Evolutionary conservation across 164 flowering plant genomes (phyloP).

Genomic region (Malania oleifera): DNA sequence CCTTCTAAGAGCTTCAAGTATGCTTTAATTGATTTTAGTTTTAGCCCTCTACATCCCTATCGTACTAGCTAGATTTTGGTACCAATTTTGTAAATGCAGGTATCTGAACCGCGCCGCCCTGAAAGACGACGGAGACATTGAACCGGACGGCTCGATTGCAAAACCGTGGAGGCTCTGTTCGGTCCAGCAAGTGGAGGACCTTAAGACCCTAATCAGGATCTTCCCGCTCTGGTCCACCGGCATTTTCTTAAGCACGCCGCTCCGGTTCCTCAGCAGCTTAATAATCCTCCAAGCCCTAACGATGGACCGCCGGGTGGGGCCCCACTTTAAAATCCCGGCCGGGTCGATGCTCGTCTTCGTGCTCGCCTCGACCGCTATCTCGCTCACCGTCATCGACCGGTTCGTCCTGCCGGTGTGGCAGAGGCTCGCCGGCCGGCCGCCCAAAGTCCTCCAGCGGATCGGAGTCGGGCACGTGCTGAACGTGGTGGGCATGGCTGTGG

Average conservation of each 20-base stretch:
- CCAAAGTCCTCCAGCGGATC: conserved; percentile 45
- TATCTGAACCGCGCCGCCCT: conserved; percentile 55
- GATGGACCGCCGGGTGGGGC: conserved; percentile 62
- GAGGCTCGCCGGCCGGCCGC: conserved; percentile 20
- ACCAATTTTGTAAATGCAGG: conserved; percentile 23
- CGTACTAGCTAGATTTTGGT: background rate
- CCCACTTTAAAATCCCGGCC: conserved; percentile 56
- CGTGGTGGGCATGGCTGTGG: conserved; percentile 33
- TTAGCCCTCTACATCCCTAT: background rate
- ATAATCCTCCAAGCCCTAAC: conserved; percentile 50
- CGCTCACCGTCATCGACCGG: conserved; percentile 38
- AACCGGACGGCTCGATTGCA: conserved; percentile 23
- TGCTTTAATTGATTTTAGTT: too few species aligned
- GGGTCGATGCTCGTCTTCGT: conserved; percentile 41
- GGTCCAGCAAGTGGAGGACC: conserved; percentile 61
- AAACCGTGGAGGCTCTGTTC: conserved; percentile 56
- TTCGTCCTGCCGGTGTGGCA: conserved; percentile 39
- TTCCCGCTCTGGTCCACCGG: conserved; percentile 53
- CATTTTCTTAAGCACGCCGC: conserved; percentile 41
- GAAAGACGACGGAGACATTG: conserved; percentile 29
- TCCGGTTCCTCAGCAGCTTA: conserved; percentile 39
- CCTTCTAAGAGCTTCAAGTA: conserved; percentile 37
- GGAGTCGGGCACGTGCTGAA: conserved; percentile 62
- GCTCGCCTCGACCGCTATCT: conserved; percentile 32
- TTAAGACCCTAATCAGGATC: conserved; percentile 49